Evolutionary conservation across 192 early-diverging fungal genomes (phyloP).

Genomic region (Anaeromyces robustus): DNA sequence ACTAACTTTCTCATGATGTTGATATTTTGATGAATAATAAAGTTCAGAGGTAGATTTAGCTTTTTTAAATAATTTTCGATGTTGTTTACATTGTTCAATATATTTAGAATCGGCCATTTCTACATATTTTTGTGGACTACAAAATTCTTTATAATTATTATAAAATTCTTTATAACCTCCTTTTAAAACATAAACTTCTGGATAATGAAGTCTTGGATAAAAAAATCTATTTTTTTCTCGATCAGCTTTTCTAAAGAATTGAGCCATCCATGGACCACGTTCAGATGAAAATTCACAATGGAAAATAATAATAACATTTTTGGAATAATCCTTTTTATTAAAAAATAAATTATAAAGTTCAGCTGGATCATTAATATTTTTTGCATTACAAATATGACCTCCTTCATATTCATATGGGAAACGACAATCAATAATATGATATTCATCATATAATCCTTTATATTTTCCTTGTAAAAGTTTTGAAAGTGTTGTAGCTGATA

Average conservation of each 20-base stretch:
- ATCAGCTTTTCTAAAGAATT: constrained; percentile 56
- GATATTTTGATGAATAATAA: background rate
- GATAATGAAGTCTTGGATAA: constrained; percentile 68
- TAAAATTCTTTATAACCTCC: constrained; percentile 74
- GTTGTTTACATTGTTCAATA: constrained; percentile 27
- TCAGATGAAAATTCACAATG: constrained; percentile 79
- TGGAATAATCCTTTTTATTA: constrained; percentile 1
- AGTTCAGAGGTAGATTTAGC: background rate
- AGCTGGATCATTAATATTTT: constrained; percentile 47
- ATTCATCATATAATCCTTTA: constrained; percentile 34
- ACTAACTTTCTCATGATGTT: background rate
- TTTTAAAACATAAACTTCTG: constrained; percentile 70
- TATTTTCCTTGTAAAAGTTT: constrained; percentile 53
- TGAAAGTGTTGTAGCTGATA: constrained; percentile 36
- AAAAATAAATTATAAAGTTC: constrained; percentile 47
- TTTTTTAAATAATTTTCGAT: constrained; percentile 25
- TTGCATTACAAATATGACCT: constrained; percentile 60
- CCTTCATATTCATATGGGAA: constrained; percentile 78
- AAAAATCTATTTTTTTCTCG: constrained; percentile 45
- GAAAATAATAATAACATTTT: constrained; percentile 50
- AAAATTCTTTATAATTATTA: constrained; percentile 29
- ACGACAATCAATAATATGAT: constrained; percentile 64
- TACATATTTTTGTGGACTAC: constrained; percentile 59
- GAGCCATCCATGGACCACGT: constrained; percentile 66
- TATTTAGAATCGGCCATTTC: constrained; percentile 59